These are phyloP conservation scores for Adansonia madagascariensis DNA, from an alignment of 441 rosid species.

Conservation along the genomic window DNA sequence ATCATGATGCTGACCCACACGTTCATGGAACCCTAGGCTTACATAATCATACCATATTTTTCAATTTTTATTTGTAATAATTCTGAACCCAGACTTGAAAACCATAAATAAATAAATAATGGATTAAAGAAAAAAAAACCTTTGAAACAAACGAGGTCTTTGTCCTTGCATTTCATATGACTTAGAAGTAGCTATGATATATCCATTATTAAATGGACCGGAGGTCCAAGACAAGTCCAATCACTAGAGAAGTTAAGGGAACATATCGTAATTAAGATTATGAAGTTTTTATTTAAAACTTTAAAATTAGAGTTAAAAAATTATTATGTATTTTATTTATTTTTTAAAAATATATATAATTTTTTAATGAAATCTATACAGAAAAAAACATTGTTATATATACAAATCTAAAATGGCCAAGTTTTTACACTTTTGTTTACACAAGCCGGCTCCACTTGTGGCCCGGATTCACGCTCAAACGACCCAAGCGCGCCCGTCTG, in stretches of 20 bases:
- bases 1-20: neutral
- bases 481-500: neutral
- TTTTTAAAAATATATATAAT: too few relatives aligned
- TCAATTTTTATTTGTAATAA: neutral
- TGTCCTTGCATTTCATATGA: neutral
- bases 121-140: neutral
- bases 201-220: too few relatives aligned
- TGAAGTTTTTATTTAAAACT: too few relatives aligned
- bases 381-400: too few relatives aligned
- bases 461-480: neutral
- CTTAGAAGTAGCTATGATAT: too few relatives aligned
- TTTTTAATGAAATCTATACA: too few relatives aligned
- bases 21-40: neutral
- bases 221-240: too few relatives aligned
- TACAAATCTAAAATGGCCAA: neutral
- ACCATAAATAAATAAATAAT: neutral
- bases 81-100: neutral
- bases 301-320: too few relatives aligned
- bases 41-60: neutral
- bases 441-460: neutral
- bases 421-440: neutral
- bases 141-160: neutral
- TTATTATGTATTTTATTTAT: too few relatives aligned
- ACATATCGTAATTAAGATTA: too few relatives aligned
- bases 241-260: too few relatives aligned